Percentiles rank a stretch among this genome's conserved stretches.
These are phyloP conservation scores for Smittium mucronatum DNA, from an alignment of 371 early-diverging fungal species.

Conservation along the genomic window DNA sequence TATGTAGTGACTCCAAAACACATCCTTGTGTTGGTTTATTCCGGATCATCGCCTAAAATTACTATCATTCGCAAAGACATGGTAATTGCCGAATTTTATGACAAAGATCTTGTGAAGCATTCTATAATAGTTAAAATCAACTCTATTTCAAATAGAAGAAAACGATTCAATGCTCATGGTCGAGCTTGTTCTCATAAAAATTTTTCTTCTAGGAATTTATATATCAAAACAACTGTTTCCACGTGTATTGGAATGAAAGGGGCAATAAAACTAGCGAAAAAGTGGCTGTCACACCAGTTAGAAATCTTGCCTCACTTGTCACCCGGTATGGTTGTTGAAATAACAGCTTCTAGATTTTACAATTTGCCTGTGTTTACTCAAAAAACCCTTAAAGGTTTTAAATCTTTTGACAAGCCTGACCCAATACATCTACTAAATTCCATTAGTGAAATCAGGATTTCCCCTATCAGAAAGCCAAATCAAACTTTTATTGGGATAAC, in stretches of 20 bases:
- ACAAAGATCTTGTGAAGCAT: background rate
- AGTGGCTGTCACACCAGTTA: background rate
- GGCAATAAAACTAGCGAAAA: background rate
- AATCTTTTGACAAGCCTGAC: background rate
- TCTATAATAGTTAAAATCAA: background rate
- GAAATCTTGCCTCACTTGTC: background rate
- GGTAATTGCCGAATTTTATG: constrained; percentile 5
- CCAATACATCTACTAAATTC: background rate
- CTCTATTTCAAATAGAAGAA: background rate
- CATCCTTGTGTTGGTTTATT: constrained; percentile 5
- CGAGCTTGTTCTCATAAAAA: background rate
- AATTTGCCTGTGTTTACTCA: background rate
- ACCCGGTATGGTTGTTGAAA: background rate
- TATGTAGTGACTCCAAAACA: constrained; percentile 12
- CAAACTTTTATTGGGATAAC: constrained; percentile 25
- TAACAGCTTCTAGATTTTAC: background rate
- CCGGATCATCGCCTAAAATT: background rate
- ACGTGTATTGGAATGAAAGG: background rate
- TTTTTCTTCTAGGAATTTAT: background rate
- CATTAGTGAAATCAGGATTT: background rate
- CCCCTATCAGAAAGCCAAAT: background rate
- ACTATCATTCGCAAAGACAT: background rate
- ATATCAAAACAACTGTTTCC: background rate
- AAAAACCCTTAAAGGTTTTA: background rate
- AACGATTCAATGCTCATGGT: background rate